Base-by-base conservation (phyloP, 352 stramenopile genomes). In the Phytophthora colocasiae region DNA sequence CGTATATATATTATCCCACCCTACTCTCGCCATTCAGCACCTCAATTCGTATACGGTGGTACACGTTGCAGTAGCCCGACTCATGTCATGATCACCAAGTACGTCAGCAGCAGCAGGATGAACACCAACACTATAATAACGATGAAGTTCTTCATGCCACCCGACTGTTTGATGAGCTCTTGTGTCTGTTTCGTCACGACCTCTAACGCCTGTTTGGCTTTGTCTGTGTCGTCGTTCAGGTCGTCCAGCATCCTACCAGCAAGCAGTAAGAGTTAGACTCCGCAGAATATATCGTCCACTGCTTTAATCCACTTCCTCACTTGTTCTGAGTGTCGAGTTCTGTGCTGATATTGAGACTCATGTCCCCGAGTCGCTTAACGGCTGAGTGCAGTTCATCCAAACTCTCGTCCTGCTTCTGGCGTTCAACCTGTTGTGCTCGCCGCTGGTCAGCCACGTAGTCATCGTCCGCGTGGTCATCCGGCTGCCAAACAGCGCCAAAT, bases 51-150 rank as follows among this genome's bases (percentile, higher is more conserved):
- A 8, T 7, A 24, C 36, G 7, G 6, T n/a, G 14, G 7, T 36
- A 31, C 22, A 22, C 2, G 27, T 31, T 31, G 54, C 22, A 41
- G 43, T 36, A 29, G 14, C 17, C 26, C 26, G 17, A 56, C 61
- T 89, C 74, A 93, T 77, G 84, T 93, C 87, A 95, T 95, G 63
- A 93, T 93, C 62, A 93, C 87, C 63, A 93, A 77, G 73, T 93
- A 93, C 64, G 87, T 95, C 64, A 95, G 80, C 58, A 95, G 71
- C 45, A 95, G 75, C 69, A 95, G 64, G 61, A 95, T 85, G 26
- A 95, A 71, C 54, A 90, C 84, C 15, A 95, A 77, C 72, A 91
- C 87, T 69, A 95, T 92, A 78, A 95, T 93, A 50, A 95, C 78
- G 52, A 92, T 78, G 56, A 93, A 92, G 58, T 92, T 95, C 72